phyloP scores from a whole-genome alignment of 805 yeast genomes.

The Ogataea ganodermae region DNA sequence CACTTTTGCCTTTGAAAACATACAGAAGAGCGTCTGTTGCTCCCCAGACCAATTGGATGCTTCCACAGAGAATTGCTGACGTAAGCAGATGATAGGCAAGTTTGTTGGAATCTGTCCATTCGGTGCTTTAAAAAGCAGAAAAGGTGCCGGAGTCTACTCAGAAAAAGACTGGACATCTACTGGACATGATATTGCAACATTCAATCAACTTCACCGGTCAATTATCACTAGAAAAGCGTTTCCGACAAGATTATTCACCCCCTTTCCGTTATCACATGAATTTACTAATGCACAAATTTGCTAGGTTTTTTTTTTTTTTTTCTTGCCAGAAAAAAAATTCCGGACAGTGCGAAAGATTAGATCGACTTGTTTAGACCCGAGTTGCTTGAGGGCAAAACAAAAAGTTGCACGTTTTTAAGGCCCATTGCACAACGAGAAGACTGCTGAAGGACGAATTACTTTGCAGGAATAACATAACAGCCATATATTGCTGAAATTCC shows the following conservation, averaged over 20 bases:
- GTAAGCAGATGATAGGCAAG: background rate
- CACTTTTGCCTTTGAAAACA: too few species aligned
- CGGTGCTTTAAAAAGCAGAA: background rate
- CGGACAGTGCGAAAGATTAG: constrained; percentile 9
- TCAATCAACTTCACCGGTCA: too few species aligned
- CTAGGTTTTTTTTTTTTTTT: background rate
- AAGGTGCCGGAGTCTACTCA: too few species aligned
- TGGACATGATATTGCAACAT: too few species aligned
- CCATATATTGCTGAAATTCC: background rate
- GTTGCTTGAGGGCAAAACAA: constrained; percentile 5
- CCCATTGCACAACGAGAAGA: background rate
- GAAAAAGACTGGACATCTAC: too few species aligned
- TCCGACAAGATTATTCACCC: too few species aligned
- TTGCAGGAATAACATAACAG: background rate
- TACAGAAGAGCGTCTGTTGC: too few species aligned
- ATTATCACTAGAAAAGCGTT: background rate
- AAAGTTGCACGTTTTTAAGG: background rate
- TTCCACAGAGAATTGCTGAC: too few species aligned
- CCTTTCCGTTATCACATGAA: constrained; percentile 7
- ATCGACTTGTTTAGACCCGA: constrained; percentile 2
- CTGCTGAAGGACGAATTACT: background rate
- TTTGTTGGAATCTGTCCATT: background rate
- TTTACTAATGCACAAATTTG: background rate
- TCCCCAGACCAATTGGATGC: too few species aligned
- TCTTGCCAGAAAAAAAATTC: constrained; percentile 7